These are phyloP conservation scores for Arxiozyma slooffiae DNA, from an alignment of 1,139 yeast species.

Conservation along the genomic window DNA sequence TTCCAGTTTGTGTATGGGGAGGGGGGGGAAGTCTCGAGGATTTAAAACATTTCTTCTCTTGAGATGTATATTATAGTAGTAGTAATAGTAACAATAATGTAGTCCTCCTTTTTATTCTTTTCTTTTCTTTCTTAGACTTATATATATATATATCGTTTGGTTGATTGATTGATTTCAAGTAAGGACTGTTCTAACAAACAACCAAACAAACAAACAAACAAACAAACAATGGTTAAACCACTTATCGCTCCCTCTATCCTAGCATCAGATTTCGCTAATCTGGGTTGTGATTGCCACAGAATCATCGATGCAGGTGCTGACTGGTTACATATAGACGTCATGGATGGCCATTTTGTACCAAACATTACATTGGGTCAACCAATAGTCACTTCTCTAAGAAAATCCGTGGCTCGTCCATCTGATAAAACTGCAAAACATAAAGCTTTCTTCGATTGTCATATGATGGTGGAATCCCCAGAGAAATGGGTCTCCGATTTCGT, in stretches of 20 bases:
- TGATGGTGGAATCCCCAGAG: conserved; percentile 96
- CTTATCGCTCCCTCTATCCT: conserved; percentile 93
- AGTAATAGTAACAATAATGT: too few relatives aligned
- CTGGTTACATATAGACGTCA: conserved; percentile 95
- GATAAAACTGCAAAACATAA: conserved; percentile 26
- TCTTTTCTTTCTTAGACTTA: too few relatives aligned
- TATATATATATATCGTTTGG: neutral
- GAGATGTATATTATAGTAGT: too few relatives aligned
- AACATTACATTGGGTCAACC: conserved; percentile 92
- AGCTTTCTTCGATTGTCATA: conserved; percentile 93
- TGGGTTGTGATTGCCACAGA: conserved; percentile 78
- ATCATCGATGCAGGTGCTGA: conserved; percentile 74
- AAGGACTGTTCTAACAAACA: neutral
- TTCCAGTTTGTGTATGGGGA: too few relatives aligned
- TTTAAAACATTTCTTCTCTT: too few relatives aligned
- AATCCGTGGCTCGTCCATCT: conserved; percentile 56
- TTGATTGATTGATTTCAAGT: too few relatives aligned
- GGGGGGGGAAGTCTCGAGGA: too few relatives aligned
- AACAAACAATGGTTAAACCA: conserved; percentile 51
- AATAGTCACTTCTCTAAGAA: conserved; percentile 68
- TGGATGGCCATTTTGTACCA: conserved; percentile 99
- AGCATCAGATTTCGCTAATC: conserved; percentile 85
- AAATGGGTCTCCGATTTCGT: conserved; percentile 93
- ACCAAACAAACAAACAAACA: neutral
- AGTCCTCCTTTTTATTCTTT: too few relatives aligned